Base-by-base conservation (phyloP, 1,139 yeast species). In the Magnusiomyces suaveolens region DNA sequence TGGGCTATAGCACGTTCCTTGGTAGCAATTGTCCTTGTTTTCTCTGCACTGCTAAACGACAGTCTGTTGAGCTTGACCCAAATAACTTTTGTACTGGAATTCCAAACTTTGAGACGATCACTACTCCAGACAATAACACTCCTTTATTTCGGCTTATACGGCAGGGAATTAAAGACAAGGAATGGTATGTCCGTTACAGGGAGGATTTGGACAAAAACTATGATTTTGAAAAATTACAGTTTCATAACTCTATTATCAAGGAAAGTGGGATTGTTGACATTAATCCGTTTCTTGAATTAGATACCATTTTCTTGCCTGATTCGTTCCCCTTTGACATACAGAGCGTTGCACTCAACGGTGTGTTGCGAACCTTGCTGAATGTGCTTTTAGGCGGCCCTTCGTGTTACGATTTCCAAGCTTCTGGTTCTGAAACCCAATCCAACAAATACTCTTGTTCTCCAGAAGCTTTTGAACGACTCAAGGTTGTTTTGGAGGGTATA, bases 21-120 rank as follows among this genome's bases (percentile, higher is more conserved):
- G 48, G 48, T 14, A 24, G 48, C 36, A 24, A 46, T 26, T 46
- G 48, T 25, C 48, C 48, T 18, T 46, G 48, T 14, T 20, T 20
- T 14, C 24, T 46, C 14, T 46, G 48, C 24, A 32, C 38, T 8
- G 24, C 25, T n/a, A 46, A 29, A 18, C 33, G 48, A 2, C 36
- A 26, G n/a, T 46, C 12, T n/a, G 12, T 46, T 14, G n/a, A 29
- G 21, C 26, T 18, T 29, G 23, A 26, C 24, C 6, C 36, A 16
- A 46, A 21, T 6, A 46, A 16, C 24, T 24, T 20, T 29, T 46
- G 36, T 46, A 20, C 48, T n/a, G 48, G 48, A 3, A 20, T 46
- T 46, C 29, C 21, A 6, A 46, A 24, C 29, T 46, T 46, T 29
- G 38, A 46, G 4, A 6, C 12, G 20, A 18, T 29, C 16, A 18